Base-by-base conservation (phyloP, 257 asterid genomes). In the Solanum lycopersicoides region DNA sequence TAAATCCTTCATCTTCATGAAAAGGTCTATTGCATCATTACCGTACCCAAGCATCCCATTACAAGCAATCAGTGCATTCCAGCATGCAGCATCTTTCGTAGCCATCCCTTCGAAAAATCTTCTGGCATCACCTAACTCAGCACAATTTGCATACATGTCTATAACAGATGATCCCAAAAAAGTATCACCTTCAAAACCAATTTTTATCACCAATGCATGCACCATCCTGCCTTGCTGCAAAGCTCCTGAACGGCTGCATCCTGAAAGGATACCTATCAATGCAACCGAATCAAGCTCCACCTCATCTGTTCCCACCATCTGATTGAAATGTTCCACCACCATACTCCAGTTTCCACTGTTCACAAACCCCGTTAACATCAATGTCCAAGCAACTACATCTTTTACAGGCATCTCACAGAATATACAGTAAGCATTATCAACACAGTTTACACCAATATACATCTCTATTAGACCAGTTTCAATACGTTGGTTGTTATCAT, bases 1-100 rank as follows among this genome's bases (percentile, higher is more conserved):
- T 2, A 89, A 86, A 77, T 4, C 30, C 84, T 59, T 86, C 93
- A 94, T 94, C 88, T 89, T 84, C 18, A 39, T 39, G 71, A 92
- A 90, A 47, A 90, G 83, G 68, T 89, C 86, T 13, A 92, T 74
- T 25, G 95, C 95, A 53, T 90, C 90, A 44, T 66, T 76, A 35
- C 93, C 93, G 42, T 86, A 44, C 39, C 94, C 97, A 34, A 88
- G 86, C 91, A 91, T 86, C 75, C 95, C 97, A 73, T 89, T 89
- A 60, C 94, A 95, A 76, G 95, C 88, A 89, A 94, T 91, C 47
- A 94, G 32, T n/a, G 93, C 92, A 47, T 93, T 94, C 95, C 95
- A 94, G 86, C 95, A 93, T 1, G 90, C 92, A 30, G 90, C 92
- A 74, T 94, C 97, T 86, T 90, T 92, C 45, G 69, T 89, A 34